These are phyloP conservation scores for Candida glucosophila DNA, from an alignment of 1,139 yeast genomes.

Conservation along the genomic window DNA sequence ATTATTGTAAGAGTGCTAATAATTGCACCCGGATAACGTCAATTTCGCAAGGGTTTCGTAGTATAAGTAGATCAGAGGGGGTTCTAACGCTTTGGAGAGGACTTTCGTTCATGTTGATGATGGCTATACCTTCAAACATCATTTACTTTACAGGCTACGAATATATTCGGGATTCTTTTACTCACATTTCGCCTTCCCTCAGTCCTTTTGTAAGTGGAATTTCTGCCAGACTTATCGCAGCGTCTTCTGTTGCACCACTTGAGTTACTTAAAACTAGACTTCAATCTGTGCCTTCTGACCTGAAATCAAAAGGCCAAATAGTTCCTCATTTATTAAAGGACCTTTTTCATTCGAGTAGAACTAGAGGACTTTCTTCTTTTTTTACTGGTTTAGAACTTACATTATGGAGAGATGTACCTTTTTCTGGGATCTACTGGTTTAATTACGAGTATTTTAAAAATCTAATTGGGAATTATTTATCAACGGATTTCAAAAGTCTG, in stretches of 20 bases:
- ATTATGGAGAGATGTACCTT: conserved; percentile 95
- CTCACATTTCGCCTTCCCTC: conserved; percentile 53
- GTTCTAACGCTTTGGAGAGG: conserved; percentile 81
- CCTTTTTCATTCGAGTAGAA: conserved; percentile 42
- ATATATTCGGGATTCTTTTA: conserved; percentile 62
- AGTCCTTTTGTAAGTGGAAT: conserved; percentile 87
- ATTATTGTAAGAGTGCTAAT: conserved; percentile 26
- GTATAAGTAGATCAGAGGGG: conserved; percentile 70
- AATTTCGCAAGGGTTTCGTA: conserved; percentile 64
- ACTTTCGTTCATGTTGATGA: conserved; percentile 66
- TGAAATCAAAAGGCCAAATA: conserved; percentile 25
- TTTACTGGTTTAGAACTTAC: conserved; percentile 85
- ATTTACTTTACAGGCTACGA: conserved; percentile 95
- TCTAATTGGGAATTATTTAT: conserved; percentile 15
- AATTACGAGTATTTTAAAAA: conserved; percentile 50
- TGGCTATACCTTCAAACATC: conserved; percentile 91
- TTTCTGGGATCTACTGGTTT: conserved; percentile 92
- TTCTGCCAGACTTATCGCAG: conserved; percentile 73
- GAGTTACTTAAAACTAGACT: conserved; percentile 82
- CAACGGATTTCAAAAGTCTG: conserved; percentile 16
- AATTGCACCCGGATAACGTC: conserved; percentile 36
- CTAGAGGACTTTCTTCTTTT: conserved; percentile 54
- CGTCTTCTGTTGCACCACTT: conserved; percentile 78
- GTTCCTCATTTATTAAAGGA: conserved; percentile 47
- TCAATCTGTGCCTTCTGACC: conserved; percentile 65